Base-by-base conservation (phyloP, 345 rosid species). In the Firmiana major region DNA sequence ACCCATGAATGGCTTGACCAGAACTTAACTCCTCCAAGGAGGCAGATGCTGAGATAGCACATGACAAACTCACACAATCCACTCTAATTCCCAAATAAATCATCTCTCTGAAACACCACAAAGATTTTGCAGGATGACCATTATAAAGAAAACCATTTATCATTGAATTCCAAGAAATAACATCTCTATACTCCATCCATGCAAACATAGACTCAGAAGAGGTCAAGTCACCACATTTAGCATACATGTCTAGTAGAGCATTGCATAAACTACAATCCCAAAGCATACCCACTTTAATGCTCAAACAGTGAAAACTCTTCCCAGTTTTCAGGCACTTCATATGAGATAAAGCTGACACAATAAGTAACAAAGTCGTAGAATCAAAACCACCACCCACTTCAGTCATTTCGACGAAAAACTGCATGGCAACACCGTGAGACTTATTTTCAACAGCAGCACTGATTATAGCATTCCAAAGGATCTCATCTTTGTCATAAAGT, bases 81-180 rank as follows among this genome's bases (percentile, higher is more conserved):
- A 84, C 86, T 78, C 59, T 79, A 74, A 83, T 79, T 79, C 83
- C 88, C 49, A 54, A 81, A 59, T 71, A 6, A 76, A 51, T n/a
- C 89, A 90, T 85, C 79, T 24, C 77, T 76, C 59, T 82, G 68
- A 87, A 86, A 71, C 83, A 90, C 46, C 66, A 63, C 82, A 88
- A 78, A 38, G 90, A 83, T 75, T 75, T 83, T 31, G 69, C 76
- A 13, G 88, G 89, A 40, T 79, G 49, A 72, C 78, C 76, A 81
- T 75, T 87, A 48, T 70, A 78, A 79, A 86, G 87, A 84, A 83
- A 87, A 53, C 87, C 88, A 19, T 84, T 86, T 79, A 86, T 21
- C 24, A 88, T 70, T 6, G 94, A 83, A 81, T 91, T 91, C 97
- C 94, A 91, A 79, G 94, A 81, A 63, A 91, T 80, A 68, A 78